Evolutionary conservation across 805 yeast species (phyloP).

Genomic region (Dipodascopsis uninucleata): DNA sequence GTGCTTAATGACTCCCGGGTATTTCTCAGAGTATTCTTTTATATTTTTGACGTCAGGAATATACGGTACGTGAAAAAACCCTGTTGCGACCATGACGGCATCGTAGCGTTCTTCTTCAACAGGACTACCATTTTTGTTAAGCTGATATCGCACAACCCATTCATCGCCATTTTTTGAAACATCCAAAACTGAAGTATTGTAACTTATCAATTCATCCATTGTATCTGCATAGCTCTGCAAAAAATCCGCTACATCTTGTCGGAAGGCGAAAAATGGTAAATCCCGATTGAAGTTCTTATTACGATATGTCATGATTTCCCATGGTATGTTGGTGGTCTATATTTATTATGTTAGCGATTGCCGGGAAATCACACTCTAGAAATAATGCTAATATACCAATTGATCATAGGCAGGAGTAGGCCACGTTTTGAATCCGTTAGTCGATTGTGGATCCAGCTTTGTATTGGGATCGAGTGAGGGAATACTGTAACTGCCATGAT

Average conservation of each 20-base stretch:
- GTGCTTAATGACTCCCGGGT: conserved; percentile 52
- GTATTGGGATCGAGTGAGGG: conserved; percentile 37
- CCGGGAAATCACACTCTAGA: not conserved
- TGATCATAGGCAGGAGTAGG: conserved; percentile 59
- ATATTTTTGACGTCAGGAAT: conserved; percentile 57
- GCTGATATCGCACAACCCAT: conserved; percentile 44
- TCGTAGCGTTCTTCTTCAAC: conserved; percentile 42
- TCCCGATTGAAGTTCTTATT: conserved; percentile 44
- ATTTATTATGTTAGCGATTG: not conserved
- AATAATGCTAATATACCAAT: conserved; percentile 39
- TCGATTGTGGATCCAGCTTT: conserved; percentile 25
- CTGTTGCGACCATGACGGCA: conserved; percentile 61
- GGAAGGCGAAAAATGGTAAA: conserved; percentile 53
- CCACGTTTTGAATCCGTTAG: conserved; percentile 38
- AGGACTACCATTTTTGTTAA: not conserved
- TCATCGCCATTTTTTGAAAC: conserved; percentile 37
- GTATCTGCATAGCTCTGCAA: conserved; percentile 52
- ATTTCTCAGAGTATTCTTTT: conserved; percentile 42
- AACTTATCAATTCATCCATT: conserved; percentile 42
- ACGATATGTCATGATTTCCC: conserved; percentile 62
- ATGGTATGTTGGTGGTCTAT: conserved; percentile 59
- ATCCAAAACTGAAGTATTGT: conserved; percentile 48
- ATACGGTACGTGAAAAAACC: conserved; percentile 60
- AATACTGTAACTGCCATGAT: conserved; percentile 29
- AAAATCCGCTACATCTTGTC: conserved; percentile 60